A percentile compares a stretch with the other conserved stretches of the same genome.
phyloP scores from a whole-genome alignment of 768 basidiomycete species.

The Kwoniella sp. region DNA sequence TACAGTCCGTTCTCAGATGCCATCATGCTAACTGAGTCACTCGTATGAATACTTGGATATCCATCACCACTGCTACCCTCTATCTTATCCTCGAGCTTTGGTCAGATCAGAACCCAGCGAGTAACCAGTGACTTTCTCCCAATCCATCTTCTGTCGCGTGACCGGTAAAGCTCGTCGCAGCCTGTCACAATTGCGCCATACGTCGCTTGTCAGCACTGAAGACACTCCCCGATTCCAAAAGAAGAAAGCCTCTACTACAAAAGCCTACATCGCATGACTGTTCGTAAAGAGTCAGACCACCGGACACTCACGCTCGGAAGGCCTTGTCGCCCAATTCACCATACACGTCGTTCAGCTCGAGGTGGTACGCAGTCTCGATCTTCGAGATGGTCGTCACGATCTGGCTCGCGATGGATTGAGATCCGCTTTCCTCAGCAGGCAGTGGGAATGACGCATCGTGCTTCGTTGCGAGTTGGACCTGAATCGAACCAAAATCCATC shows the following conservation, averaged over 20 bases:
- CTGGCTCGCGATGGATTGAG: conserved; percentile 60
- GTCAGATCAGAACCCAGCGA: conserved; percentile 45
- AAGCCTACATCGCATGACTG: too few species aligned
- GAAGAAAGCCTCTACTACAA: too few species aligned
- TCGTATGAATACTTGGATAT: too few species aligned
- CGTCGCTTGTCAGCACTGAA: not conserved
- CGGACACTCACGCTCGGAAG: conserved; percentile 69
- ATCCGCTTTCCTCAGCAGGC: conserved; percentile 33
- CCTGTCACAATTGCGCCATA: conserved; percentile 45
- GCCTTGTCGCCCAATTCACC: conserved; percentile 89
- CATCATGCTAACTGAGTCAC: not conserved
- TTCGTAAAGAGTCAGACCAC: too few species aligned
- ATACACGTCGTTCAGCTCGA: conserved; percentile 77
- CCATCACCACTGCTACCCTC: not conserved
- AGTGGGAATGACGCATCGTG: conserved; percentile 67
- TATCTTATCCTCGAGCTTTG: conserved; percentile 38
- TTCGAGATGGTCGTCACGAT: conserved; percentile 64
- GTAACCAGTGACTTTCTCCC: conserved; percentile 75
- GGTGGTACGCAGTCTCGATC: conserved; percentile 79
- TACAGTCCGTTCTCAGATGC: not conserved
- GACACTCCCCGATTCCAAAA: too few species aligned
- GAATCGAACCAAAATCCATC: conserved; percentile 5
- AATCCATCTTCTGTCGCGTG: conserved; percentile 91
- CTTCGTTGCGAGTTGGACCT: conserved; percentile 88
- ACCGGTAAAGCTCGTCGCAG: conserved; percentile 86